Evolutionary conservation across 768 basidiomycete genomes (phyloP).

Genomic region (Lentinula aciculospora): DNA sequence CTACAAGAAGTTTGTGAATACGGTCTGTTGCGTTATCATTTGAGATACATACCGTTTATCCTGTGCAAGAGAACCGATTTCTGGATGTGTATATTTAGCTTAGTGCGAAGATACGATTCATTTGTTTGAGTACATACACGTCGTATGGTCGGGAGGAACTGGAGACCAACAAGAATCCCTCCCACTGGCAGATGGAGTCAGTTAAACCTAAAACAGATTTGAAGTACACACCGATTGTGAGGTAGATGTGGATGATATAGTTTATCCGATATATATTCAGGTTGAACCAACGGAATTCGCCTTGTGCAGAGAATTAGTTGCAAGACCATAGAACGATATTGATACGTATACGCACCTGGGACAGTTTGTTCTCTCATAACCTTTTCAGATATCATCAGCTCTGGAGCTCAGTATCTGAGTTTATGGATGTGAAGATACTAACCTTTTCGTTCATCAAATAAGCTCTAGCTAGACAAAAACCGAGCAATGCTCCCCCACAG

Average conservation of each 20-base stretch:
- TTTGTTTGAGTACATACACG: constrained; percentile 11
- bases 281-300: constrained; percentile 22
- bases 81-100: constrained; percentile 7
- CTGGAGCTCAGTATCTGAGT: background rate
- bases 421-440: background rate
- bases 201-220: background rate
- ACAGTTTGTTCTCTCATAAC: background rate
- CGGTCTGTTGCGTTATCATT: background rate
- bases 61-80: constrained; percentile 16
- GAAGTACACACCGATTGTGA: constrained; percentile 16
- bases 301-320: background rate
- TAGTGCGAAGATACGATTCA: background rate
- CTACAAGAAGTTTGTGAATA: background rate
- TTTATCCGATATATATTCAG: constrained; percentile 14
- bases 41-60: constrained; percentile 14
- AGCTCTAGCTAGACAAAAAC: constrained; percentile 18
- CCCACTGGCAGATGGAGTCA: constrained; percentile 12
- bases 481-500: constrained; percentile 21
- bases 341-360: background rate
- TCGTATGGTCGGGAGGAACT: constrained; percentile 21
- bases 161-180: constrained; percentile 16
- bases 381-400: constrained; percentile 3
- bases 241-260: constrained; percentile 20
- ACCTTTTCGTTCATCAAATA: constrained; percentile 14
- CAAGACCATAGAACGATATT: background rate